Evolutionary conservation across 1,284 basidiomycete species (phyloP), one percentile per base, ranked within the genome.

Genomic region (Trichosporon coremiiforme): DNA sequence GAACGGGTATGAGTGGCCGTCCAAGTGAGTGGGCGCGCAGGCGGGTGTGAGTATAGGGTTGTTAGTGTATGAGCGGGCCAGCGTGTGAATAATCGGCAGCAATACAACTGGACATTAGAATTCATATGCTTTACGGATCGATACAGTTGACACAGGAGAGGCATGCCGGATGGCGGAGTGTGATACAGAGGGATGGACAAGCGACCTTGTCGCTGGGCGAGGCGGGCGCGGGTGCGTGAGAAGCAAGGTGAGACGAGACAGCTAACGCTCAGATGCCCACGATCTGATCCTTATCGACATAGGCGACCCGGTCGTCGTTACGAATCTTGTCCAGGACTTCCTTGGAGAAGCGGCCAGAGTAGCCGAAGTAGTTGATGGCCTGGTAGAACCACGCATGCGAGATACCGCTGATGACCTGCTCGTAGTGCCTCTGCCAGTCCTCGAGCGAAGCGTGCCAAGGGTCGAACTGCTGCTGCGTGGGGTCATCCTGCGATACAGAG

Each of bases 1-100:
- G 57, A 33, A 62, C 57, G 57, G 57, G 4, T 62, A 62, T 31
- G 29, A 33, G 57, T 62, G 57, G 57, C 57, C 57, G 57, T 33
- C 29, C 10, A 33, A 62, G 57, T 31, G 57, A 62, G 15, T 7
- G 1, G 15, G 9, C 22, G 22, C 6, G 33, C 33, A 8, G 33
- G 33, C n/a, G 17, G 17, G 17, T 45, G 15, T 45, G 41, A 45
- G 41, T 41, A 41, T 9, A 15, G 13, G 38, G 38, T 13, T 13
- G 4, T n/a, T 17, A 9, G 47, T 2, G 47, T 50, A n/a, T 36
- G 8, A 36, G 35, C 35, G 25, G 25, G 25, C 25, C 1, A 53
- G 20, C n/a, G 41, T 17, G 15, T 45, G 3, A 45, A 15, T n/a
- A n/a, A 45, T 15, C 10, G 6, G 41, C 17, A n/a, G 41, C 50